Conservation (phyloP, 345 rosid species). For the Gossypium herbaceum region DNA sequence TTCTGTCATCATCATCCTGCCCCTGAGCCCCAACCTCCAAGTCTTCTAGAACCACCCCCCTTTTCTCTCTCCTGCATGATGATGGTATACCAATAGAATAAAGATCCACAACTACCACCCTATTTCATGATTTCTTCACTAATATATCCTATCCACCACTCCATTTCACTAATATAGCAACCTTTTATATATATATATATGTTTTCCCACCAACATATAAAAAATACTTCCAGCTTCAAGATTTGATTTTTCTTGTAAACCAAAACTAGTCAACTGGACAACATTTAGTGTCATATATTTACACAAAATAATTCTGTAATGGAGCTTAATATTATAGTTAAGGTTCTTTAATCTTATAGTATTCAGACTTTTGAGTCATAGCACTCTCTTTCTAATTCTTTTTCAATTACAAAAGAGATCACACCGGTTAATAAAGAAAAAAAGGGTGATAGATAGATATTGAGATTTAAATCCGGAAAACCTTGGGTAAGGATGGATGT, state of each 20-base stretch:
- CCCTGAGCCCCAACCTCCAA: conserved; percentile 43
- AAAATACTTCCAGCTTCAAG: neutral
- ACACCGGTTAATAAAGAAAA: neutral
- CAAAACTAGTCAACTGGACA: neutral
- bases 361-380: too few species aligned
- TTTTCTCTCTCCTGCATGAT: conserved; percentile 36
- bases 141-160: conserved; percentile 33
- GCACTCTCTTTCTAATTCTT: too few species aligned
- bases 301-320: neutral
- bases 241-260: neutral
- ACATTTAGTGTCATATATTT: neutral
- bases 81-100: conserved; percentile 41
- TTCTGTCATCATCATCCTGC: conserved; percentile 26
- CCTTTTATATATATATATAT: neutral
- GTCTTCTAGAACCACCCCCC: conserved; percentile 46
- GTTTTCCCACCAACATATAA: neutral
- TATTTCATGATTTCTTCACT: conserved; percentile 20
- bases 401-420: neutral
- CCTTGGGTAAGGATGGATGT: conserved; percentile 29
- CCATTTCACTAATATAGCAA: conserved; percentile 25
- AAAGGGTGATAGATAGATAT: neutral
- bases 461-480: conserved; percentile 1
- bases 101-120: conserved; percentile 46
- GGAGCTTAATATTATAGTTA: neutral
- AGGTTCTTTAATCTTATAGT: neutral